Evolutionary conservation across 306 rosid species (phyloP).

Genomic region (Mimosa pudica): DNA sequence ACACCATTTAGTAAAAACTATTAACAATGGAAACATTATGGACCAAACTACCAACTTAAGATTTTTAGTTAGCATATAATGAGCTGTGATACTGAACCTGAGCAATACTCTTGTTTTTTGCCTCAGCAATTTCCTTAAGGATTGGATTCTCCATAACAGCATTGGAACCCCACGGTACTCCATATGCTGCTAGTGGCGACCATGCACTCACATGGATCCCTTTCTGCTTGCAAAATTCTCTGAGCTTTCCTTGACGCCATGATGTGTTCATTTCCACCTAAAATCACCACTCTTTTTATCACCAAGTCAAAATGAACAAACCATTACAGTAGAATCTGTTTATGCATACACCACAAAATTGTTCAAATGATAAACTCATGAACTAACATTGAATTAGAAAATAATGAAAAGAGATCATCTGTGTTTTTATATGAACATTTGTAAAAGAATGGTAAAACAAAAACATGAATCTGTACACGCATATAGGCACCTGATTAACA

Average conservation of each 20-base stretch:
- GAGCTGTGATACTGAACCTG: conserved; percentile 34
- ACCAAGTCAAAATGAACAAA: neutral
- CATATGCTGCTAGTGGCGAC: conserved; percentile 51
- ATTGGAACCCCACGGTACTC: conserved; percentile 19
- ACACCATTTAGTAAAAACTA: neutral
- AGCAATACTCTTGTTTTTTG: conserved; percentile 36
- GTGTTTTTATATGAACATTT: neutral
- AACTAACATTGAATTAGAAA: too few relatives aligned
- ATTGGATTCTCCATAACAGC: conserved; percentile 43
- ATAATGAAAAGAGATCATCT: neutral
- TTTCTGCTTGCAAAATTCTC: conserved; percentile 7
- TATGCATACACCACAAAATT: neutral
- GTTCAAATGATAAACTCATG: neutral
- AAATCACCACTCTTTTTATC: neutral
- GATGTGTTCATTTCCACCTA: conserved; percentile 15
- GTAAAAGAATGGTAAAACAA: neutral
- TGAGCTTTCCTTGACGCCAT: neutral
- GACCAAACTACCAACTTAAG: neutral
- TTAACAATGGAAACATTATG: neutral
- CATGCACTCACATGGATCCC: conserved; percentile 52
- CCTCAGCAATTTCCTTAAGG: conserved; percentile 41
- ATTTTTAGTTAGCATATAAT: neutral
- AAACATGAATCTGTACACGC: neutral
- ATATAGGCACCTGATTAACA: neutral
- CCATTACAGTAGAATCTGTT: neutral